phyloP scores from a whole-genome alignment of 2,329 filamentous ascomycete genomes.

The Pseudofabraea citricarpa region DNA sequence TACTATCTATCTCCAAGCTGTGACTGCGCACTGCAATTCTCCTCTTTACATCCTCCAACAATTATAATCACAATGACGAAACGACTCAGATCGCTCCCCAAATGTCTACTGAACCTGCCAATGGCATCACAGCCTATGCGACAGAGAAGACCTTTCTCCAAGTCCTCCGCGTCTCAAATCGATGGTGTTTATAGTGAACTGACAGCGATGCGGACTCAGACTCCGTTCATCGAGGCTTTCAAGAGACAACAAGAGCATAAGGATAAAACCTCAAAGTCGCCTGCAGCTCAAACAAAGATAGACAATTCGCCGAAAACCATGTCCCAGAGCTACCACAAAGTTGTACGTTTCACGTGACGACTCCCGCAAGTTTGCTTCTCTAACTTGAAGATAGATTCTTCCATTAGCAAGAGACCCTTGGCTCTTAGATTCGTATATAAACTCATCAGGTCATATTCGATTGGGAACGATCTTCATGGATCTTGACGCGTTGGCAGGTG shows the following conservation, averaged over 20 bases:
- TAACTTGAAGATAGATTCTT: constrained; percentile 42
- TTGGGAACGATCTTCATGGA: constrained; percentile 55
- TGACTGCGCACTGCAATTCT: too few relatives aligned
- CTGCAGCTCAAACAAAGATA: constrained; percentile 13
- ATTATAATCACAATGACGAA: too few relatives aligned
- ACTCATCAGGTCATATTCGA: constrained; percentile 62
- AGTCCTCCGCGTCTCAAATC: constrained; percentile 12
- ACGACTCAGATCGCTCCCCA: not conserved
- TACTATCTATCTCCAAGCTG: too few relatives aligned
- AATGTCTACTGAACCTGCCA: not conserved
- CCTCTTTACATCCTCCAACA: too few relatives aligned
- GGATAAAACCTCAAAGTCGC: not conserved
- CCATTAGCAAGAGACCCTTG: constrained; percentile 64
- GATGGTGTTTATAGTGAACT: constrained; percentile 58
- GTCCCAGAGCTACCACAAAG: constrained; percentile 60
- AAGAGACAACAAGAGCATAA: constrained; percentile 40
- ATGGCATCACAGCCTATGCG: not conserved
- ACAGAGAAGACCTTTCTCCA: constrained; percentile 14
- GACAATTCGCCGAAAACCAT: constrained; percentile 59
- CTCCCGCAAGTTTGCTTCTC: not conserved
- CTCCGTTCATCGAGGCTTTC: constrained; percentile 66
- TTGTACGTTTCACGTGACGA: constrained; percentile 39
- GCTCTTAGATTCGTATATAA: constrained; percentile 66
- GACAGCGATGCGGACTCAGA: constrained; percentile 54
- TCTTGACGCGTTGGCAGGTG: constrained; percentile 63